phyloP scores from a whole-genome alignment of 148 eudicot genomes.

The Tetragonia tetragonoides region DNA sequence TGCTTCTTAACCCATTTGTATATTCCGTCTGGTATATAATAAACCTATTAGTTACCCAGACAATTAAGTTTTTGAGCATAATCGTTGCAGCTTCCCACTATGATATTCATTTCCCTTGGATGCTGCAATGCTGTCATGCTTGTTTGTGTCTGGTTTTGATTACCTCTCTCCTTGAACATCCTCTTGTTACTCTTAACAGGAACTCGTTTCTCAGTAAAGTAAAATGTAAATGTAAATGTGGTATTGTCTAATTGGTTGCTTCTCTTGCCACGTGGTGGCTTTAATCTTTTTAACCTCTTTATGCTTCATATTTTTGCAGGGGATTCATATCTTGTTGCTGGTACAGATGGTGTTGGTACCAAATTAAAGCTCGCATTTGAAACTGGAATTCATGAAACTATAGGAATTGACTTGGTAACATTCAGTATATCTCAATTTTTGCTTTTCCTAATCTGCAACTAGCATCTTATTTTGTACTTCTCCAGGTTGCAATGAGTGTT shows the following conservation, averaged over 20 bases:
- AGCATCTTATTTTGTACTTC: conserved; percentile 4
- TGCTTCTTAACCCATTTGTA: too few species aligned
- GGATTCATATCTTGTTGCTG: conserved; percentile 92
- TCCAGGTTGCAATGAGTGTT: conserved; percentile 98
- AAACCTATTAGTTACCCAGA: neutral
- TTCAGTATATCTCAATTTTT: neutral
- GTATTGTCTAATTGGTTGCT: neutral
- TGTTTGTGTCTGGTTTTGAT: neutral
- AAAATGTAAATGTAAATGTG: neutral
- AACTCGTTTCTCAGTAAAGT: neutral
- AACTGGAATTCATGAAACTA: conserved; percentile 88
- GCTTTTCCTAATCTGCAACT: neutral
- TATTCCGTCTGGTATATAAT: neutral
- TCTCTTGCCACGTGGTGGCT: neutral
- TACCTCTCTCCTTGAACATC: neutral
- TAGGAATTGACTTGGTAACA: conserved; percentile 88
- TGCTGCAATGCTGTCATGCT: neutral
- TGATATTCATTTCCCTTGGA: neutral
- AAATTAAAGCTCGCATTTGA: conserved; percentile 94
- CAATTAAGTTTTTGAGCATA: neutral
- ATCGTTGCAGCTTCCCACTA: neutral
- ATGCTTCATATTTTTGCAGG: conserved; percentile 38
- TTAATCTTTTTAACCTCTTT: neutral
- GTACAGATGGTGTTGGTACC: conserved; percentile 98
- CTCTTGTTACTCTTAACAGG: neutral